These are phyloP conservation scores for Parafenestella ontariensis DNA, from an alignment of 2,329 filamentous ascomycete species.

Conservation along the genomic window DNA sequence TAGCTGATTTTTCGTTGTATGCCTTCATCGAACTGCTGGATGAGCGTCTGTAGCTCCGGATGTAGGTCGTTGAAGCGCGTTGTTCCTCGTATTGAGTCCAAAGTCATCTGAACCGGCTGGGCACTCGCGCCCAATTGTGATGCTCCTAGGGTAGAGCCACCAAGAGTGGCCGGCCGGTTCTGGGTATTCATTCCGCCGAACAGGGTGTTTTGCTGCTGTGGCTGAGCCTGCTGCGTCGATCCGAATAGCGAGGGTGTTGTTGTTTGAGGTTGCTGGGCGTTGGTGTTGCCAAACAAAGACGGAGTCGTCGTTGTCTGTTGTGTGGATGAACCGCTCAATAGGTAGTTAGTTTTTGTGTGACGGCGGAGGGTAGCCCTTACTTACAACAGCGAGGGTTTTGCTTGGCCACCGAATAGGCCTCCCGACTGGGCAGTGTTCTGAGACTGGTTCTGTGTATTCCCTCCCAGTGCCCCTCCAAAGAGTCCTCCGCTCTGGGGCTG, in stretches of 20 bases:
- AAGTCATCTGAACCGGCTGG: constrained; percentile 39
- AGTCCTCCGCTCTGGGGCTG: constrained; percentile 37
- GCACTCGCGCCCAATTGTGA: constrained; percentile 36
- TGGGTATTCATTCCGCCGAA: constrained; percentile 44
- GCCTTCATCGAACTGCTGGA: constrained; percentile 78
- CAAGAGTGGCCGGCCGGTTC: constrained; percentile 34
- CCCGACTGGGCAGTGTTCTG: constrained; percentile 34
- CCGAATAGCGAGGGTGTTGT: constrained; percentile 43
- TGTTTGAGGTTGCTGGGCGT: constrained; percentile 38
- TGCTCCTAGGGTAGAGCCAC: constrained; percentile 30
- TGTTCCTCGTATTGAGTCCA: constrained; percentile 77
- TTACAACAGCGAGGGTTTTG: constrained; percentile 50
- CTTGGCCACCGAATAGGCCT: constrained; percentile 43
- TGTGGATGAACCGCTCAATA: constrained; percentile 43
- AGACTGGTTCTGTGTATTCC: constrained; percentile 32
- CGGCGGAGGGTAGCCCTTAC: constrained; percentile 18
- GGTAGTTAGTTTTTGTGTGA: constrained; percentile 36
- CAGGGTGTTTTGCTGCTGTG: constrained; percentile 39
- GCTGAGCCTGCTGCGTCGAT: constrained; percentile 33
- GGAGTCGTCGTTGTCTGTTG: constrained; percentile 35
- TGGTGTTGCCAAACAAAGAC: constrained; percentile 42
- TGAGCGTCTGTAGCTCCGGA: constrained; percentile 78
- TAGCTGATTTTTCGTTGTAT: constrained; percentile 81
- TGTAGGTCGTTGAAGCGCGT: constrained; percentile 92
- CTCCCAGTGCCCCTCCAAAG: constrained; percentile 46